phyloP scores from a whole-genome alignment of 78 protist species.

The Chrysochromulina parva region DNA sequence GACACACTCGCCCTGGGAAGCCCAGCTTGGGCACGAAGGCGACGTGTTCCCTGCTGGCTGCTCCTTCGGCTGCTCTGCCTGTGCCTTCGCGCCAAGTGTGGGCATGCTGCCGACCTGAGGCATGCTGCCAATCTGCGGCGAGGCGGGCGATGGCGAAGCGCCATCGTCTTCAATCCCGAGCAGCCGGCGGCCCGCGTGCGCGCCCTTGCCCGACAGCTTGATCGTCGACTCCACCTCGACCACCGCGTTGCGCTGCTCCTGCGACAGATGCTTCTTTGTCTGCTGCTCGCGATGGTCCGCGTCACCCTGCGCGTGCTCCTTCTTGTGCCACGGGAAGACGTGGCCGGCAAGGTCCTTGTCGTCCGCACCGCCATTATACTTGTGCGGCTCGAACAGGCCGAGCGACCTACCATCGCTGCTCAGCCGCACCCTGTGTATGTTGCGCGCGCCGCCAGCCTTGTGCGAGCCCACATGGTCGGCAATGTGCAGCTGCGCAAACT shows the following conservation, averaged over 20 bases:
- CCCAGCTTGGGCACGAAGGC: not conserved
- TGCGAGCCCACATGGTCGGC: not conserved
- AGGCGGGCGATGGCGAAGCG: no score
- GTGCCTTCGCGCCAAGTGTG: no score
- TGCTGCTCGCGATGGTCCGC: not conserved
- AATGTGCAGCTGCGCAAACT: not conserved
- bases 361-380: not conserved
- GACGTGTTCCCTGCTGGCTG: no score
- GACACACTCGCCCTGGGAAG: not conserved
- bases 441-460: not conserved
- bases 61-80: no score
- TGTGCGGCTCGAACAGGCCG: slow-evolving; percentile 10
- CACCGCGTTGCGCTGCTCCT: not conserved
- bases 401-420: not conserved
- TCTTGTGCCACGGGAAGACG: slow-evolving; percentile 16
- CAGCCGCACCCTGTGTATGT: not conserved
- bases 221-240: not conserved
- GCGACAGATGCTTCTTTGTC: not conserved
- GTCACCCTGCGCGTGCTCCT: not conserved
- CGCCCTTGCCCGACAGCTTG: not conserved
- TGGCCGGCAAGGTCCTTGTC: not conserved
- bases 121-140: no score
- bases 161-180: no score
- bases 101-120: no score
- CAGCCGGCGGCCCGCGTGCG: no score